Evolutionary conservation across 305 asterid genomes (phyloP).

Genomic region (Fraxinus albicans): DNA sequence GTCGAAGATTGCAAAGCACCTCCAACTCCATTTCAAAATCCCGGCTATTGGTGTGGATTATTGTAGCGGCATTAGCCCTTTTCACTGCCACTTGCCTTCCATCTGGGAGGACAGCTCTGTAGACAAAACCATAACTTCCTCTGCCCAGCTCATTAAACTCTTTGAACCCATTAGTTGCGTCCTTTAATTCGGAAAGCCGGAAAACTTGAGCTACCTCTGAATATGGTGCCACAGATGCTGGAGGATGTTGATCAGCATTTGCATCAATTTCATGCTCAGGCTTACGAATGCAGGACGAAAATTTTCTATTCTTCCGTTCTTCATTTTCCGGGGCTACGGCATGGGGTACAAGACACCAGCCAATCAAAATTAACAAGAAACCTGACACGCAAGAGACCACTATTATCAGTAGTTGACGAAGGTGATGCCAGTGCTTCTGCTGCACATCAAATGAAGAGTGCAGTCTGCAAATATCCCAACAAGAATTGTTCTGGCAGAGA

Average conservation of each 20-base stretch:
- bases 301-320: constrained; percentile 40
- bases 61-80: constrained; percentile 94
- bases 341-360: constrained; percentile 60
- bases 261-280: constrained; percentile 37
- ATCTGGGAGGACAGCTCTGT: constrained; percentile 77
- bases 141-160: constrained; percentile 96
- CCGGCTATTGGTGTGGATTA: constrained; percentile 78
- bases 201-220: constrained; percentile 83
- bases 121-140: constrained; percentile 93
- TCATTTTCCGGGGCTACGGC: constrained; percentile 23
- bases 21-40: constrained; percentile 83
- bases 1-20: constrained; percentile 75
- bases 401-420: constrained; percentile 49
- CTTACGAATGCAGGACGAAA: constrained; percentile 37
- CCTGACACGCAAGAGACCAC: constrained; percentile 59
- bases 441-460: constrained; percentile 37
- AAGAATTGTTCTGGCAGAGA: constrained; percentile 87
- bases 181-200: constrained; percentile 86
- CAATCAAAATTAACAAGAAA: constrained; percentile 45
- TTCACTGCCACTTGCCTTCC: constrained; percentile 91
- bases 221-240: constrained; percentile 47
- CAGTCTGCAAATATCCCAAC: constrained; percentile 62
- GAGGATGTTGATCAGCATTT: constrained; percentile 40
- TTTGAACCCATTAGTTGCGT: constrained; percentile 91
- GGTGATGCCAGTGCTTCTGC: constrained; percentile 37